A percentile compares a stretch with the other conserved stretches of the same genome.
These are phyloP conservation scores for Boletus tomentosulus DNA, from an alignment of 768 basidiomycete genomes.

Conservation along the genomic window DNA sequence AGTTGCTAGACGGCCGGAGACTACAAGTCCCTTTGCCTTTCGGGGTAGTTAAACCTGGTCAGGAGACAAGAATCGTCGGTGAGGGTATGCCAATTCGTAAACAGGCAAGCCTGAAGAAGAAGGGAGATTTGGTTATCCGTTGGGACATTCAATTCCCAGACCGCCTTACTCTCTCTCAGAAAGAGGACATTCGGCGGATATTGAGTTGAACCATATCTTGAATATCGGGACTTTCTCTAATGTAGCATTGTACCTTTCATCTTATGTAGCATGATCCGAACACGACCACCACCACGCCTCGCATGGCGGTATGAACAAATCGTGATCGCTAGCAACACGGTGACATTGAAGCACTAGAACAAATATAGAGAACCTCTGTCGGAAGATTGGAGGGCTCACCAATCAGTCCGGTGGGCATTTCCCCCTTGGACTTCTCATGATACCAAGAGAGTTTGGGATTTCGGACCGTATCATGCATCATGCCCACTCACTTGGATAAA, in stretches of 20 bases:
- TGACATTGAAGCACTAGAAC: no score
- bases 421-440: no score
- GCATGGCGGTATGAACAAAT: no score
- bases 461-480: no score
- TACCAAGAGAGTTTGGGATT: no score
- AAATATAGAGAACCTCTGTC: no score
- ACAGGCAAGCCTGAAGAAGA: slow-evolving; percentile 60
- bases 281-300: no score
- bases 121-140: slow-evolving; percentile 80
- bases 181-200: slow-evolving; percentile 73
- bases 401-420: no score
- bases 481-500: no score
- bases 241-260: slow-evolving; percentile 7
- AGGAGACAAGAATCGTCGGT: slow-evolving; percentile 61
- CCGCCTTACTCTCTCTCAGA: slow-evolving; percentile 68
- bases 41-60: slow-evolving; percentile 72
- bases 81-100: slow-evolving; percentile 94
- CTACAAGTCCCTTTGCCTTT: slow-evolving; percentile 62
- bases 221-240: slow-evolving; percentile 1
- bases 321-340: no score
- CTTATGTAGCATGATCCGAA: slow-evolving; percentile 1
- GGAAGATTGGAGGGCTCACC: no score
- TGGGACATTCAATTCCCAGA: slow-evolving; percentile 88
- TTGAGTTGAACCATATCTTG: slow-evolving; percentile 34
- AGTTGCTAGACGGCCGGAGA: slow-evolving; percentile 76